These are phyloP conservation scores for Moesziomyces globuligerus DNA, from an alignment of 1,284 basidiomycete genomes.

Conservation along the genomic window DNA sequence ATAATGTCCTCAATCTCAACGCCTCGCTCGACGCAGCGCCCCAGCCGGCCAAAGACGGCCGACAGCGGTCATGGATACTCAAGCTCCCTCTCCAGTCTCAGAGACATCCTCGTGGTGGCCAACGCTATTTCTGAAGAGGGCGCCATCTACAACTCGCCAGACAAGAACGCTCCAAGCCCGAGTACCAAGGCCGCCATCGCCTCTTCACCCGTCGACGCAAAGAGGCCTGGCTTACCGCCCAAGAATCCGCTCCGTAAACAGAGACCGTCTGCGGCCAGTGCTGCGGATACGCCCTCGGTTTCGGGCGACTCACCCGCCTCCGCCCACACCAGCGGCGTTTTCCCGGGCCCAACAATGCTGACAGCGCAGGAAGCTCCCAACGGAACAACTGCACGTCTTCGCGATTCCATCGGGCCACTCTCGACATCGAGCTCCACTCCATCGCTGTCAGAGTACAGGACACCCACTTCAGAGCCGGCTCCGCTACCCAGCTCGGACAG, in stretches of 20 bases:
- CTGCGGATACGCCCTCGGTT: conserved; percentile 12
- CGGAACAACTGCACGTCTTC: neutral
- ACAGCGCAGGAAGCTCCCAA: conserved; percentile 2
- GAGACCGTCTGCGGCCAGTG: conserved; percentile 26
- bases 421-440: conserved; percentile 22
- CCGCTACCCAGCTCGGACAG: conserved; percentile 11
- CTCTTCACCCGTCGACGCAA: conserved; percentile 9
- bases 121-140: conserved; percentile 36
- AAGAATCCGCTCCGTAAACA: conserved; percentile 48
- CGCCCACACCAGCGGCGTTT: conserved; percentile 12
- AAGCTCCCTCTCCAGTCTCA: conserved; percentile 30
- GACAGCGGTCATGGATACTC: conserved; percentile 28
- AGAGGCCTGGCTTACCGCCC: conserved; percentile 37
- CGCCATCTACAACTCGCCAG: conserved; percentile 30
- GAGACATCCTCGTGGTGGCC: conserved; percentile 33
- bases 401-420: conserved; percentile 5
- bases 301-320: conserved; percentile 28
- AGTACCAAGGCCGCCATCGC: neutral
- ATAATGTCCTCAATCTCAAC: neutral
- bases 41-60: conserved; percentile 27
- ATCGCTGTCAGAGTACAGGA: conserved; percentile 19
- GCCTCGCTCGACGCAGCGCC: conserved; percentile 6
- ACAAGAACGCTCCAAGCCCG: conserved; percentile 9
- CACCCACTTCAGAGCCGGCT: conserved; percentile 11
- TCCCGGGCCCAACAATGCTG: conserved; percentile 14